These are phyloP conservation scores for Schizosaccharomyces japonicus DNA, from an alignment of 805 yeast species.

Conservation along the genomic window DNA sequence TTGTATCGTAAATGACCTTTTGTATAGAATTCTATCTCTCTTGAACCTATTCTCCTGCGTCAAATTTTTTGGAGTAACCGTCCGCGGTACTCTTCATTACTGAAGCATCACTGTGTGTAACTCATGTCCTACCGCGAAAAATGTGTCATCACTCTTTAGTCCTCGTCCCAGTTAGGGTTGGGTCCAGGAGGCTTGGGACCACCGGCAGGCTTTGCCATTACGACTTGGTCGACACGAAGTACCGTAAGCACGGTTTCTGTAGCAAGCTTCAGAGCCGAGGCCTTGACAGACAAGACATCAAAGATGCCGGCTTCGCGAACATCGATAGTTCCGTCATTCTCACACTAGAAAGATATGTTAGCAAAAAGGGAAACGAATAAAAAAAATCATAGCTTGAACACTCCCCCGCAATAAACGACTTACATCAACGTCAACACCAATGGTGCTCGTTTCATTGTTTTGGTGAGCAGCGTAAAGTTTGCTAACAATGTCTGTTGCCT, in stretches of 20 bases:
- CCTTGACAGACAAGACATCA: conserved; percentile 60
- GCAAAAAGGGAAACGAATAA: background rate
- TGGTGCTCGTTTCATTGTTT: conserved; percentile 19
- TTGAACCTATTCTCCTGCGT: no score
- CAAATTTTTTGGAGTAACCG: no score
- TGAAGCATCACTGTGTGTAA: no score
- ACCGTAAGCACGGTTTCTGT: conserved; percentile 87
- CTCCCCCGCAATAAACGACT: no score
- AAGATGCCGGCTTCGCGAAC: conserved; percentile 44
- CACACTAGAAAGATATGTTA: conserved; percentile 3
- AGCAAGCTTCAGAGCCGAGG: conserved; percentile 73
- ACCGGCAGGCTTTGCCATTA: conserved; percentile 97
- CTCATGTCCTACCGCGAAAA: no score
- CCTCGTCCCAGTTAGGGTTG: conserved; percentile 84
- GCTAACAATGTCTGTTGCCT: conserved; percentile 71
- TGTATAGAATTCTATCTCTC: no score
- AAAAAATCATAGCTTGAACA: background rate
- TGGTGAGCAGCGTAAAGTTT: conserved; percentile 74
- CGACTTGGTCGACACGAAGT: conserved; percentile 82
- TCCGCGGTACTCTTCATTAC: no score
- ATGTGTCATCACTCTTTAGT: conserved; percentile 45
- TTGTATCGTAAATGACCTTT: no score
- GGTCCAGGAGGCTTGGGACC: conserved; percentile 83
- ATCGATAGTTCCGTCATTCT: conserved; percentile 29
- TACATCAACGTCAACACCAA: conserved; percentile 63